Evolutionary conservation across 2,329 filamentous ascomycete species (phyloP).

Genomic region (Nigrospora oryzae): DNA sequence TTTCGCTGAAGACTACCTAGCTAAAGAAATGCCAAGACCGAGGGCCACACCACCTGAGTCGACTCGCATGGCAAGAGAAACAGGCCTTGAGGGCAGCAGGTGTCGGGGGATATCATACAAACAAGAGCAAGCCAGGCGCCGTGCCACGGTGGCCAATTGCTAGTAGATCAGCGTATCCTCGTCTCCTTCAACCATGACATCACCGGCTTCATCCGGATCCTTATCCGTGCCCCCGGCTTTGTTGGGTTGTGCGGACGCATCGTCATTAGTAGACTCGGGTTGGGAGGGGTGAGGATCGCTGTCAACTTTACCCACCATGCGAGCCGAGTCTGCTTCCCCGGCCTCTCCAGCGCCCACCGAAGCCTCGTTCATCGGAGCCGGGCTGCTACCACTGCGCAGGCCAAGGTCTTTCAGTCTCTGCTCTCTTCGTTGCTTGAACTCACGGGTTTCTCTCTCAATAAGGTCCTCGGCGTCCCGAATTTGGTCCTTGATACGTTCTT

Average conservation of each 20-base stretch:
- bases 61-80: too few species aligned
- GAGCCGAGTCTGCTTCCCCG: constrained; percentile 9
- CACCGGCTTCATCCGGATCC: constrained; percentile 58
- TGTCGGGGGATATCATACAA: too few species aligned
- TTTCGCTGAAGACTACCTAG: too few species aligned
- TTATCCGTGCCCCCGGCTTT: constrained; percentile 22
- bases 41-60: too few species aligned
- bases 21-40: too few species aligned
- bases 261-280: constrained; percentile 27
- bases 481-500: constrained; percentile 63
- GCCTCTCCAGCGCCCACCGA: constrained; percentile 14
- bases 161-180: constrained; percentile 91
- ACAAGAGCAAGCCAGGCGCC: too few species aligned
- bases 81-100: too few species aligned
- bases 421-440: constrained; percentile 47
- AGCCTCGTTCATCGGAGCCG: not conserved
- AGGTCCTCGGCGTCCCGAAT: constrained; percentile 53
- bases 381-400: constrained; percentile 14
- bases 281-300: constrained; percentile 27
- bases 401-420: constrained; percentile 29
- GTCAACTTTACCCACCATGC: constrained; percentile 34
- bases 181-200: constrained; percentile 74
- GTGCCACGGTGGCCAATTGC: constrained; percentile 9
- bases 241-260: constrained; percentile 13
- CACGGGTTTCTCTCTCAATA: constrained; percentile 56